phyloP scores from a whole-genome alignment of 257 asterid species.

The Cinchona pubescens region DNA sequence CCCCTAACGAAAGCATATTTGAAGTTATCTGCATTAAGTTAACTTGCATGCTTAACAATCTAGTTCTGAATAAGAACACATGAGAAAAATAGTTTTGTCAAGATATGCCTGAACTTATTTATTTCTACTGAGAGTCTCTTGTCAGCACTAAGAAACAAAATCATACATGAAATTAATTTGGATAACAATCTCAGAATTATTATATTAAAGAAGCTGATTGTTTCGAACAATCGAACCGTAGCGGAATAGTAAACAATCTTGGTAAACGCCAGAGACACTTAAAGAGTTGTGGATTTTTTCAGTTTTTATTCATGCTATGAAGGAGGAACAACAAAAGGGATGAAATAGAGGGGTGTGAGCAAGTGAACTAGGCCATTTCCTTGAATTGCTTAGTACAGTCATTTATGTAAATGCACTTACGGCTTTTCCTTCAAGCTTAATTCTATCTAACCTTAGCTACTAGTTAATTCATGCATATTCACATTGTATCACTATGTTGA shows the following conservation, averaged over 20 bases:
- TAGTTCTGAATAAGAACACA: background rate
- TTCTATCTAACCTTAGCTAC: background rate
- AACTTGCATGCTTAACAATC: background rate
- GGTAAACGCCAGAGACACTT: background rate
- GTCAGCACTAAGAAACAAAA: too few relatives aligned
- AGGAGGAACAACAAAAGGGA: background rate
- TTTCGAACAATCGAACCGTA: too few relatives aligned
- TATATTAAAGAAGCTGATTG: background rate
- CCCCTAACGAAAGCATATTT: too few relatives aligned
- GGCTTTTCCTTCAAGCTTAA: background rate
- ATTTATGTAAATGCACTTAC: background rate
- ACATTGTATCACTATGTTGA: background rate
- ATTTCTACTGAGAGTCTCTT: background rate
- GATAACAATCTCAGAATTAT: background rate
- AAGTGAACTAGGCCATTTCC: background rate
- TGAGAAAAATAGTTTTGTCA: background rate
- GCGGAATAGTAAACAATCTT: background rate
- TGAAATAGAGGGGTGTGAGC: background rate
- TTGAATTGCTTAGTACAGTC: background rate
- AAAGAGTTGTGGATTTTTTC: background rate
- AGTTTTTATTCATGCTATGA: too few relatives aligned
- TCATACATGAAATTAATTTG: background rate
- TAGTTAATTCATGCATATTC: background rate
- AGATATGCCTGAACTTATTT: background rate
- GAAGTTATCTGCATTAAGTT: background rate